Percentiles rank a stretch among this genome's conserved stretches.
phyloP scores from a whole-genome alignment of 169 alveolate species.

The Theileria orientalis region DNA sequence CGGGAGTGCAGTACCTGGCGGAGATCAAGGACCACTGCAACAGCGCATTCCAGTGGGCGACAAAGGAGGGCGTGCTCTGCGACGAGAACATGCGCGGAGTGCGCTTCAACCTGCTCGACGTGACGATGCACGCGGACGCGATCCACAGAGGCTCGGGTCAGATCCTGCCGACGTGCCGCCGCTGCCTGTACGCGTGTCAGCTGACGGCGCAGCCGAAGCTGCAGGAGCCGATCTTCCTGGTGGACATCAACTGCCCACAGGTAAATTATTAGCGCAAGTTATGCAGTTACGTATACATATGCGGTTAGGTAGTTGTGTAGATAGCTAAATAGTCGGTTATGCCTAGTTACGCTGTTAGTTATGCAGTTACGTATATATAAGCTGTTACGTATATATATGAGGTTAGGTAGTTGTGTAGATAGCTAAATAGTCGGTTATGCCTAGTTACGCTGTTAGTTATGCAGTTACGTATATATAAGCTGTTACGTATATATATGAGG shows the following conservation, averaged over 20 bases:
- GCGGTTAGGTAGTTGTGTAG: not conserved
- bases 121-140: slow-evolving; percentile 98
- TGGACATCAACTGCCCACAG: slow-evolving; percentile 96
- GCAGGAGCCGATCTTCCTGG: slow-evolving; percentile 98
- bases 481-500: not conserved
- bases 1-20: slow-evolving; percentile 96
- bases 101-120: slow-evolving; percentile 96
- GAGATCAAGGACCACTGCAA: slow-evolving; percentile 98
- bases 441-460: not conserved
- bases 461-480: too few relatives aligned
- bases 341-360: not conserved
- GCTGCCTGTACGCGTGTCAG: slow-evolving; percentile 95
- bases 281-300: not conserved
- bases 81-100: slow-evolving; percentile 99
- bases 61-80: slow-evolving; percentile 97
- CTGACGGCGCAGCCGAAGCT: slow-evolving; percentile 96
- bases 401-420: not conserved
- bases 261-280: not conserved
- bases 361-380: too few relatives aligned
- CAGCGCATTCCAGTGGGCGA: slow-evolving; percentile 99
- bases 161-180: slow-evolving; percentile 96
- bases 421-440: not conserved
- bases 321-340: not conserved
- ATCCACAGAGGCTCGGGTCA: slow-evolving; percentile 99
- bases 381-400: not conserved